These are phyloP conservation scores for Tagetes patula DNA, from an alignment of 129 eudicot genomes.

Conservation along the genomic window DNA sequence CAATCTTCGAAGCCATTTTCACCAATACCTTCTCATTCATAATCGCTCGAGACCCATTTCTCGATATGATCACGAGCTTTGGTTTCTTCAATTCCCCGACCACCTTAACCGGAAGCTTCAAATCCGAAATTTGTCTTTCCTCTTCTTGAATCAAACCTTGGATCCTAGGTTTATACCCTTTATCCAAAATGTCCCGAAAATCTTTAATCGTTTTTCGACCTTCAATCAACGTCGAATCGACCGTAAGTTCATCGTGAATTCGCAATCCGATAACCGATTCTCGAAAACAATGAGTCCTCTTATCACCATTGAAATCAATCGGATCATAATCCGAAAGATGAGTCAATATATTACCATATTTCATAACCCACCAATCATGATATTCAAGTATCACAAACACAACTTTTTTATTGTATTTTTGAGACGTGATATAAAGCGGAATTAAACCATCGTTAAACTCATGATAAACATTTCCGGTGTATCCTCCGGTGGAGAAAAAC, in stretches of 20 bases:
- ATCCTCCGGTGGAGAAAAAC: conserved; percentile 96
- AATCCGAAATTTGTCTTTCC: conserved; percentile 39
- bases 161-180: conserved; percentile 76
- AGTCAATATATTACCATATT: conserved; percentile 65
- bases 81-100: conserved; percentile 39
- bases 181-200: conserved; percentile 68
- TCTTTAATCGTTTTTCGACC: conserved; percentile 62
- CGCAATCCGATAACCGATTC: conserved; percentile 76
- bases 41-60: conserved; percentile 83
- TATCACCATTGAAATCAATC: conserved; percentile 70
- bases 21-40: conserved; percentile 63
- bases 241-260: conserved; percentile 80
- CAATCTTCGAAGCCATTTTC: conserved; percentile 61
- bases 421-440: conserved; percentile 89
- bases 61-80: conserved; percentile 65
- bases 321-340: conserved; percentile 74
- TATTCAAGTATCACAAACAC: conserved; percentile 88
- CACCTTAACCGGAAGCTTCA: conserved; percentile 21
- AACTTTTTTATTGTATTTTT: conserved; percentile 75
- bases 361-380: conserved; percentile 90
- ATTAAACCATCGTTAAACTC: conserved; percentile 90
- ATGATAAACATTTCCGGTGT: conserved; percentile 92
- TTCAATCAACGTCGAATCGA: conserved; percentile 54
- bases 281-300: conserved; percentile 75
- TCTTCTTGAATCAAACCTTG: conserved; percentile 56